Base-by-base conservation (phyloP, 352 stramenopile species). In the Phytophthora sojae region DNA sequence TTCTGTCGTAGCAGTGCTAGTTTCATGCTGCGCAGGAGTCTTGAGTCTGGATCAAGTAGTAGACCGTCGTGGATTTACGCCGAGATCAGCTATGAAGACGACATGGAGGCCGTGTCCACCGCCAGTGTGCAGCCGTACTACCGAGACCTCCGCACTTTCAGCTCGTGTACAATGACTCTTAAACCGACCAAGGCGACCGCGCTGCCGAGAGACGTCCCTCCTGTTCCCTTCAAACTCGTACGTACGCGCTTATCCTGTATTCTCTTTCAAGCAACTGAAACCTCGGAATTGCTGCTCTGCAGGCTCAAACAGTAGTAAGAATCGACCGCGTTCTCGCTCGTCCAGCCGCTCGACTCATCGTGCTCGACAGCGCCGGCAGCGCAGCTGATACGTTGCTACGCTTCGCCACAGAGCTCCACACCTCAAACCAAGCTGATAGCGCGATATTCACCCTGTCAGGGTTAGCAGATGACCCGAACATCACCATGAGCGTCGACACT, bases 301-400 rank as follows among this genome's bases (percentile, higher is more conserved):
- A 91, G 83, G 75, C 75, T 30, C 59, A 57, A 19, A 69, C 54
- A 1, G 53, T 89, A 0, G 71, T 75, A 0, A 57, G 63, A 2
- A 80, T 93, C 11, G 83, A 89, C 8, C 83, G 83, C 11, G 71
- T 85, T 0, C 69, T 85, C 15, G 64, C 69, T 23, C 78, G 55
- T 11, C 55, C 67, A 8, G 81, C 77, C n/a, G 77, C 81, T 1
- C 83, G 82, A 30, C 26, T 80, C 1, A 30, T 92, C 15, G 23
- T 92, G 6, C 8, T 91, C 0, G 77, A 78, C 0, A 45, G 56
- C 5, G 26, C 45, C 12, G 69, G 73, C 30, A 82, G 77, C 53
- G 85, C 64, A 0, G 61, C 65, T 5, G 78, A 88, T 26, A 7
- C 79, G 0, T 44, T 95, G 15, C 52, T 93, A 0, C 79, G 65